phyloP scores from a whole-genome alignment of 2,329 filamentous ascomycete species.

The Aspergillus hiratsukae region DNA sequence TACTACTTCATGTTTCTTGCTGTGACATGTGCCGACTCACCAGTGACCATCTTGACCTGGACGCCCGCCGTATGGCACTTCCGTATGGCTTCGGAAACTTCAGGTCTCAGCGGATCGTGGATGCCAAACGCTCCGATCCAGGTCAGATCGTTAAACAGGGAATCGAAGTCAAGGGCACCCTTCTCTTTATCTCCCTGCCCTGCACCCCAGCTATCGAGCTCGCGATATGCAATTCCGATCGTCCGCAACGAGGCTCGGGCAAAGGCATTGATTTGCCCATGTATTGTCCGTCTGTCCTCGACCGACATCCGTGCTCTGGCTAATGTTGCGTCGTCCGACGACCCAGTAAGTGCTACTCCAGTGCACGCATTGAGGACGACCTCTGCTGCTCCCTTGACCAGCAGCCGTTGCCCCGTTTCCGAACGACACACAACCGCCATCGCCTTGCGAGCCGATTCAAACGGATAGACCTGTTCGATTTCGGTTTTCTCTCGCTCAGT shows the following conservation, averaged over 20 bases:
- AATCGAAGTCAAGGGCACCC: slow-evolving; percentile 61
- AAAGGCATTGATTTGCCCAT: slow-evolving; percentile 39
- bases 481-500: slow-evolving; percentile 59
- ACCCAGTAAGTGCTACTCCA: no score
- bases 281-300: slow-evolving; percentile 22
- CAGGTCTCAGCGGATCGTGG: slow-evolving; percentile 66
- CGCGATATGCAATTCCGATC: slow-evolving; percentile 68
- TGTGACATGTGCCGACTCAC: slow-evolving; percentile 1
- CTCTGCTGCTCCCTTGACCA: slow-evolving; percentile 48
- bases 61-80: slow-evolving; percentile 68
- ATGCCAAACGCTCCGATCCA: slow-evolving; percentile 73
- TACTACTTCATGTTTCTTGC: no score
- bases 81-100: slow-evolving; percentile 63
- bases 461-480: slow-evolving; percentile 65
- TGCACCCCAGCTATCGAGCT: slow-evolving; percentile 67
- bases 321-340: no score
- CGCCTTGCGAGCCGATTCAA: slow-evolving; percentile 71
- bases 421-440: slow-evolving; percentile 46
- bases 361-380: slow-evolving; percentile 37
- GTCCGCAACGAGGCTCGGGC: slow-evolving; percentile 62
- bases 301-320: no score
- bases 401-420: slow-evolving; percentile 38
- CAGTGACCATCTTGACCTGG: slow-evolving; percentile 69
- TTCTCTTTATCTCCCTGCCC: slow-evolving; percentile 56
- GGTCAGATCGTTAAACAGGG: slow-evolving; percentile 66